Conservation (phyloP, 805 yeast species). For the Kluyveromyces nonfermentans region DNA sequence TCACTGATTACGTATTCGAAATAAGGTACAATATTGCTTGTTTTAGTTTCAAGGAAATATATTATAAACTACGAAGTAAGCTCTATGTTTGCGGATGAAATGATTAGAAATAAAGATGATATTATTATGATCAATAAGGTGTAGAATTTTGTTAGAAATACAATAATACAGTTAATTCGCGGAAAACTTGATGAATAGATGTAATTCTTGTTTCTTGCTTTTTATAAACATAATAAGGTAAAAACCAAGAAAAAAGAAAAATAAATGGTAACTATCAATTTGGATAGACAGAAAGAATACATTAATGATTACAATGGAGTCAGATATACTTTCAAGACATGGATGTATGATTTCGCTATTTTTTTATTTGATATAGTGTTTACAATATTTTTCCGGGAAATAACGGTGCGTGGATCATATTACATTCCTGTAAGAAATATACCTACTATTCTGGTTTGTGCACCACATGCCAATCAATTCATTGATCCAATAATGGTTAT, state of each 20-base stretch:
- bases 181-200: no score
- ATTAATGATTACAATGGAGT: slow-evolving; percentile 22
- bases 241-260: not conserved
- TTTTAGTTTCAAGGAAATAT: no score
- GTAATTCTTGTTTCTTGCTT: no score
- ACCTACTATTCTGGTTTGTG: slow-evolving; percentile 70
- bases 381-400: slow-evolving; percentile 57
- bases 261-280: not conserved
- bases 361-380: slow-evolving; percentile 23
- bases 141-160: no score
- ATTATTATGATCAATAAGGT: no score
- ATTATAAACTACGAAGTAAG: no score
- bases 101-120: no score
- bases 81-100: no score
- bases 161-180: no score
- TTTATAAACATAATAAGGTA: no score
- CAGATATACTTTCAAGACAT: slow-evolving; percentile 16
- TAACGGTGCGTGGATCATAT: slow-evolving; percentile 54
- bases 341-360: slow-evolving; percentile 25
- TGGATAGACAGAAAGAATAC: slow-evolving; percentile 7
- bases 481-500: slow-evolving; percentile 72
- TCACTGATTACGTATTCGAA: no score
- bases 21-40: no score
- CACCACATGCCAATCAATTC: slow-evolving; percentile 85
- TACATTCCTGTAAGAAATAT: slow-evolving; percentile 23